Percentiles rank a stretch among this genome's conserved stretches.
Evolutionary conservation across 192 early-diverging fungal genomes (phyloP).

Genomic region (Chytriomyces confervae): DNA sequence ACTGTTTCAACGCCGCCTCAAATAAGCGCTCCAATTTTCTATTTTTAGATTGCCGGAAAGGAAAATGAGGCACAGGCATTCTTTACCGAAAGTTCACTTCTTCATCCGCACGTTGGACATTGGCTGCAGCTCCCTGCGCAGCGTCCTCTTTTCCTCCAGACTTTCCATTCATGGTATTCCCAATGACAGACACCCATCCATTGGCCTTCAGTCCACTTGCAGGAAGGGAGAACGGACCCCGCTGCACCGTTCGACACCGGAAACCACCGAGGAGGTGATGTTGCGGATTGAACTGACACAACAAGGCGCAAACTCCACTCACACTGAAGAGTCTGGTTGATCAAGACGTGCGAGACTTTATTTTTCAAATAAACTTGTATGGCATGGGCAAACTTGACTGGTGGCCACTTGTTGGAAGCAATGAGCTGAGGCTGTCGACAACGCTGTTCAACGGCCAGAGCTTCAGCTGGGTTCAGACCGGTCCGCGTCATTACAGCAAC

Average conservation of each 20-base stretch:
- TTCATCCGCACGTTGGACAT: slow-evolving; percentile 68
- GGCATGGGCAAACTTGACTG: too few relatives aligned
- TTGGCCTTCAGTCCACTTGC: slow-evolving; percentile 83
- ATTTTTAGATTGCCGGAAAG: too few relatives aligned
- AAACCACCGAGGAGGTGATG: not conserved
- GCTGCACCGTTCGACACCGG: not conserved
- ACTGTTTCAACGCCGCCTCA: too few relatives aligned
- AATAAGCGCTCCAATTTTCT: too few relatives aligned
- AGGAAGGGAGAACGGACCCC: not conserved
- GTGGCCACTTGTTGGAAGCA: not conserved
- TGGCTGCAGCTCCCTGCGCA: slow-evolving; percentile 87
- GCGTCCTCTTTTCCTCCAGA: slow-evolving; percentile 93
- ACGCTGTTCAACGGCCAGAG: slow-evolving; percentile 89
- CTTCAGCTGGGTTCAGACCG: slow-evolving; percentile 85
- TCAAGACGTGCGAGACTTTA: not conserved
- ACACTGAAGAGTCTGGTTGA: not conserved
- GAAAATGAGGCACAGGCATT: too few relatives aligned
- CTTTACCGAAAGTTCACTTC: slow-evolving; percentile 28
- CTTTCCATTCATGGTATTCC: slow-evolving; percentile 84
- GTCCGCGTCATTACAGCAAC: slow-evolving; percentile 65
- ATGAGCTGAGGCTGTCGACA: slow-evolving; percentile 72
- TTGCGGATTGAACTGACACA: not conserved
- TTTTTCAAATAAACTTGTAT: too few relatives aligned
- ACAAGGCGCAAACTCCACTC: not conserved
- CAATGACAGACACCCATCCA: slow-evolving; percentile 88